Evolutionary conservation across 2,329 filamentous ascomycete species (phyloP).

Genomic region (Cyclaneusma minus): DNA sequence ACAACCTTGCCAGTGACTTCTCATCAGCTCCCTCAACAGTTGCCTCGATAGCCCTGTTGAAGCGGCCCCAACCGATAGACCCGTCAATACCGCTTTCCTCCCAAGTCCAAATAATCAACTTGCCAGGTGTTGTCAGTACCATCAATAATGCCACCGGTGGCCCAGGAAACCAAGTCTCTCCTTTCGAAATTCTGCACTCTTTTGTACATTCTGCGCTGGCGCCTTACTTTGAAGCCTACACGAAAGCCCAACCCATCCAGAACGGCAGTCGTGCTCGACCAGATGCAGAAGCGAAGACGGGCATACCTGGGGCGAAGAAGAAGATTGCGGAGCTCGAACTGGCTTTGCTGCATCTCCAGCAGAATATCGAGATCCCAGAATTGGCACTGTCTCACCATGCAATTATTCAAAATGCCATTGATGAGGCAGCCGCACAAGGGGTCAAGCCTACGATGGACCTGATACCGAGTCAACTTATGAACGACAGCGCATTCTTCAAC

Average conservation of each 20-base stretch:
- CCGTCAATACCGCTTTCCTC: slow-evolving; percentile 65
- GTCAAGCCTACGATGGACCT: slow-evolving; percentile 61
- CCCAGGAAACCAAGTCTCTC: slow-evolving; percentile 59
- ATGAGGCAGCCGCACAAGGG: slow-evolving; percentile 54
- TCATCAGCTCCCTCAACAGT: slow-evolving; percentile 65
- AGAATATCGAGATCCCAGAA: slow-evolving; percentile 96
- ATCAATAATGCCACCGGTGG: slow-evolving; percentile 50
- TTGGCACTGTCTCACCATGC: slow-evolving; percentile 78
- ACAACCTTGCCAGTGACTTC: slow-evolving; percentile 70
- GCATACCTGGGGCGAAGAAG: slow-evolving; percentile 95
- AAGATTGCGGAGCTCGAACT: slow-evolving; percentile 88
- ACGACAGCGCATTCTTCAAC: slow-evolving; percentile 86
- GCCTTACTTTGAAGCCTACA: slow-evolving; percentile 95
- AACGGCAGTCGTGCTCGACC: slow-evolving; percentile 55
- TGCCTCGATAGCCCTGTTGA: slow-evolving; percentile 77
- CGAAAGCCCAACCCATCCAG: slow-evolving; percentile 58
- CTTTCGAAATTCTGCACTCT: slow-evolving; percentile 85
- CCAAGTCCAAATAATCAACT: slow-evolving; percentile 85
- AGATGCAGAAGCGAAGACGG: slow-evolving; percentile 82
- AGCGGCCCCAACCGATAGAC: slow-evolving; percentile 79
- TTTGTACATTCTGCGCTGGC: slow-evolving; percentile 82
- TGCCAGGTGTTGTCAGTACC: slow-evolving; percentile 60
- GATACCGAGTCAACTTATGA: slow-evolving; percentile 59
- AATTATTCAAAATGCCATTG: slow-evolving; percentile 70
- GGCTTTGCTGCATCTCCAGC: slow-evolving; percentile 78